These are phyloP conservation scores for Oryza brachyantha DNA, from an alignment of 176 grass and related monocot species.

Conservation along the genomic window DNA sequence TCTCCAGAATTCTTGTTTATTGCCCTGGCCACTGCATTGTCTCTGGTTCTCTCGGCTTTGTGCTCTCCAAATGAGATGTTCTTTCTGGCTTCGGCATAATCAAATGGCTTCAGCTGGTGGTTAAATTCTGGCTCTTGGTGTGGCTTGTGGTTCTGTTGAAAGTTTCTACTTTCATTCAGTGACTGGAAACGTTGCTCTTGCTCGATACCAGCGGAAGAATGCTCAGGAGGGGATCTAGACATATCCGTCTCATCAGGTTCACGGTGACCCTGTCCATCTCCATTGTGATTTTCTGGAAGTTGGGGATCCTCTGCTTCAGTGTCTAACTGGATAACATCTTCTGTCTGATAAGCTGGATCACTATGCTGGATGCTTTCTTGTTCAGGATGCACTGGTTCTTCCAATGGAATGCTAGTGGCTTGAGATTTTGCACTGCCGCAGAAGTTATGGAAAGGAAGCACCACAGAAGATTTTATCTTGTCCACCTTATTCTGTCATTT, in stretches of 20 bases:
- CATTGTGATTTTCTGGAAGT: conserved; percentile 27
- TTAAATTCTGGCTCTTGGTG: conserved; percentile 38
- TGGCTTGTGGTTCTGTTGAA: conserved; percentile 30
- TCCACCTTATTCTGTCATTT: conserved; percentile 63
- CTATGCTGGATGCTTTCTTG: conserved; percentile 33
- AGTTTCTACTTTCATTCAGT: conserved; percentile 47
- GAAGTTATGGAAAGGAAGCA: conserved; percentile 80
- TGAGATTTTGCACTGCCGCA: conserved; percentile 37
- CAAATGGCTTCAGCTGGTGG: conserved; percentile 49
- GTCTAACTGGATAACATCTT: conserved; percentile 67
- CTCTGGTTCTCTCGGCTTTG: conserved; percentile 41
- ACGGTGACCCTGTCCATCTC: conserved; percentile 17
- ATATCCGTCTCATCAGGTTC: conserved; percentile 31
- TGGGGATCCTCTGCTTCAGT: conserved; percentile 31
- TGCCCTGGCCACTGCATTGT: conserved; percentile 37
- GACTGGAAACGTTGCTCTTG: conserved; percentile 32
- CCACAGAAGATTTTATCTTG: conserved; percentile 60
- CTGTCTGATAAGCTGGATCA: conserved; percentile 45
- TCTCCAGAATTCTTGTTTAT: conserved; percentile 37
- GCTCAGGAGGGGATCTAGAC: conserved; percentile 14
- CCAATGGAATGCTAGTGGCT: neutral
- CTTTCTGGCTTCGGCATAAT: conserved; percentile 74
- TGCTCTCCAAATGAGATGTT: conserved; percentile 42
- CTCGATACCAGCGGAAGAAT: conserved; percentile 23
- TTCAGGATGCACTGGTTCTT: conserved; percentile 17